These are phyloP conservation scores for Guillardia theta DNA, from an alignment of 78 protist species.

Conservation along the genomic window DNA sequence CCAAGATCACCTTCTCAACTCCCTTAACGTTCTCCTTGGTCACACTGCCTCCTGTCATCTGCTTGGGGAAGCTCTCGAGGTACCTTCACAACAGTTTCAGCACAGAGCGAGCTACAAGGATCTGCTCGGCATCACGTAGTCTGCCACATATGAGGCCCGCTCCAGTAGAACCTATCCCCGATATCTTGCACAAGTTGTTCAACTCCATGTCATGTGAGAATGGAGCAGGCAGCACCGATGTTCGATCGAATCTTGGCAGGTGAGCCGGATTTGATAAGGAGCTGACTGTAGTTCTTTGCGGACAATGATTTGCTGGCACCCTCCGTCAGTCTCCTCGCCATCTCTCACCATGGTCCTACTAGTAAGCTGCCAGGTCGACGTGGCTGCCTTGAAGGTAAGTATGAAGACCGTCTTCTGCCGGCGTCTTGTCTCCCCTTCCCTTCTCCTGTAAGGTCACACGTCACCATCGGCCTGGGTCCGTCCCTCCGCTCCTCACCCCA, in stretches of 20 bases:
- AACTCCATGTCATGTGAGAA: no score
- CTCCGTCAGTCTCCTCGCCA: background rate
- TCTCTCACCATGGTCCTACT: background rate
- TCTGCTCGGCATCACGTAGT: background rate
- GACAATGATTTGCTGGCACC: background rate
- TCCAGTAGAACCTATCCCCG: background rate
- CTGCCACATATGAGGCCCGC: background rate
- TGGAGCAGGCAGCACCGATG: no score
- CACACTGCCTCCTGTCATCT: no score
- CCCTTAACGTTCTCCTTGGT: background rate
- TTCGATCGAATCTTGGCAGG: background rate
- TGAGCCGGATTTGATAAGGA: background rate
- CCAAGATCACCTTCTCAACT: background rate
- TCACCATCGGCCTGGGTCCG: no score
- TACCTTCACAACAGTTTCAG: background rate
- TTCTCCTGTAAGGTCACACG: background rate
- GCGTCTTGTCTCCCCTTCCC: background rate
- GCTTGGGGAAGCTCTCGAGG: background rate
- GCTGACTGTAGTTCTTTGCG: background rate
- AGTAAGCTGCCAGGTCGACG: background rate
- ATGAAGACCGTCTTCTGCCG: background rate
- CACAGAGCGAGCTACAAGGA: background rate
- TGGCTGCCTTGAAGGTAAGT: background rate
- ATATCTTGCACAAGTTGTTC: no score
- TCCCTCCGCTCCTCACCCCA: background rate